These are phyloP conservation scores for Talaromyces nanjingensis DNA, from an alignment of 495 filamentous ascomycete species.

Conservation along the genomic window DNA sequence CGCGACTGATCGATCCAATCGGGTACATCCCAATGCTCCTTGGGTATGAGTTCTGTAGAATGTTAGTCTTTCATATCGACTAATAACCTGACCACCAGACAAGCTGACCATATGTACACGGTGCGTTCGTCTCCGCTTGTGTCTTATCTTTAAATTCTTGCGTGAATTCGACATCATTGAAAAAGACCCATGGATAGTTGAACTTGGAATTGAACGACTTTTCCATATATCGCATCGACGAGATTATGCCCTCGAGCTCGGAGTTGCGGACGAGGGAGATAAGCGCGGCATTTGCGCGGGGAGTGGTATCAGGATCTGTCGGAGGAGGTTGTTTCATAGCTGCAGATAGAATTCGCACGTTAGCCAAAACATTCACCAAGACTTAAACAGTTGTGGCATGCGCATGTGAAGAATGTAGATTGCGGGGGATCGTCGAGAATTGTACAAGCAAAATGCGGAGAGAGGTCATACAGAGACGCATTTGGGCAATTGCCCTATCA, in stretches of 20 bases:
- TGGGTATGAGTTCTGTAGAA: slow-evolving; percentile 68
- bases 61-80: slow-evolving; percentile 12
- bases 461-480: slow-evolving; percentile 7
- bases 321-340: slow-evolving; percentile 21
- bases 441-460: slow-evolving; percentile 1
- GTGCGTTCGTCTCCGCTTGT: slow-evolving; percentile 73
- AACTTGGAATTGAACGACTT: slow-evolving; percentile 96
- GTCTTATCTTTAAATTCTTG: slow-evolving; percentile 87
- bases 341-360: not conserved
- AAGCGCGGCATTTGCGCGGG: slow-evolving; percentile 86
- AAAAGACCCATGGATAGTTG: slow-evolving; percentile 99
- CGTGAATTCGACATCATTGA: slow-evolving; percentile 94
- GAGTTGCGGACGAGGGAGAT: slow-evolving; percentile 87
- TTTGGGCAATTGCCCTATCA: slow-evolving; percentile 6
- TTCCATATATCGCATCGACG: slow-evolving; percentile 86
- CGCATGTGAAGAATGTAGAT: not conserved
- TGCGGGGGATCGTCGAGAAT: slow-evolving; percentile 3
- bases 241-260: slow-evolving; percentile 75
- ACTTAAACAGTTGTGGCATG: not conserved
- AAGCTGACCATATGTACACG: slow-evolving; percentile 67
- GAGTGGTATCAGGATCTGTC: slow-evolving; percentile 61
- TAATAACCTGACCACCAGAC: not conserved
- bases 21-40: slow-evolving; percentile 90
- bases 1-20: slow-evolving; percentile 86
- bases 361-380: not conserved